Conservation (phyloP, 495 filamentous ascomycete species). For the Penicillium argentinense region DNA sequence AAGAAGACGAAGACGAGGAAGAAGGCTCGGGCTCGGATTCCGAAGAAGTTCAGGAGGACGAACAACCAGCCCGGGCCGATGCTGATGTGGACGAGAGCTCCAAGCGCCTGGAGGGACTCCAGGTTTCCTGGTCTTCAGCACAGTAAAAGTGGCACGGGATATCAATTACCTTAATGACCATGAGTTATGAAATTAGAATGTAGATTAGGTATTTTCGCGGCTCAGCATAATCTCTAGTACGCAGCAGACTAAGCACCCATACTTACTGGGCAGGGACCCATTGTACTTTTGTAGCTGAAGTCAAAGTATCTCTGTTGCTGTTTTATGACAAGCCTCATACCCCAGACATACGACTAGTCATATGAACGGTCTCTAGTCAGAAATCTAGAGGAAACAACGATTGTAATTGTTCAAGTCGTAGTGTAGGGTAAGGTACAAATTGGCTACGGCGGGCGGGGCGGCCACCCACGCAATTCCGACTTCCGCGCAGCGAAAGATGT, state of each 20-base stretch:
- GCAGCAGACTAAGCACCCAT: no score
- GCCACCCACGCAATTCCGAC: conserved; percentile 40
- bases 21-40: conserved; percentile 13
- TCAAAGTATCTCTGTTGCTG: no score
- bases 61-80: conserved; percentile 9
- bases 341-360: no score
- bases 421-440: no score
- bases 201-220: conserved; percentile 20
- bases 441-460: conserved; percentile 37
- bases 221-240: no score
- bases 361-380: no score
- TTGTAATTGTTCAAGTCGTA: no score
- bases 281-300: no score
- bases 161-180: conserved; percentile 35
- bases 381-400: no score
- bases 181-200: conserved; percentile 35
- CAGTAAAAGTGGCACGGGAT: conserved; percentile 13
- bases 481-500: conserved; percentile 31
- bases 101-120: conserved; percentile 31
- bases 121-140: conserved; percentile 31
- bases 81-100: conserved; percentile 33
- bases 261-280: no score
- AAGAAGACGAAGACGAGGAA: conserved; percentile 25
- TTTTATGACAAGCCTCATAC: no score
- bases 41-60: conserved; percentile 16